Base-by-base conservation (phyloP, 352 stramenopile genomes). In the Salisapilia sapeloensis region DNA sequence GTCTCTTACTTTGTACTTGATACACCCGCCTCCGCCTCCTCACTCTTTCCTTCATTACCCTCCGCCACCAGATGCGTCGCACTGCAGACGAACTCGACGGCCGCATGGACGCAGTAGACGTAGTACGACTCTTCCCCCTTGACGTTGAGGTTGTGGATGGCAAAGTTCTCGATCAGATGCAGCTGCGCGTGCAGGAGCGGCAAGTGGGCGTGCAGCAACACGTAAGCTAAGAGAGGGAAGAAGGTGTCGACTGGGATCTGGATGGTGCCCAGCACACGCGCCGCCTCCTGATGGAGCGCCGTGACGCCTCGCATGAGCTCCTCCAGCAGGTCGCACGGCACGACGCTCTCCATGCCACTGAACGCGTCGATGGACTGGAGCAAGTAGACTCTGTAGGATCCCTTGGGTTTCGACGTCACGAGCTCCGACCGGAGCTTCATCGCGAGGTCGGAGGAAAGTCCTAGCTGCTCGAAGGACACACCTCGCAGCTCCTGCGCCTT, bases 81-180 rank as follows among this genome's bases (percentile, higher is more conserved):
- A 40, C 83, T 90, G 52, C 74, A 90, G 10, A 90, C 54, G 44
- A 78, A 83, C 49, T 90, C 74, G 13, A 90, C 64, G 2, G 74
- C 74, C 0, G 67, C 70, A 24, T 90, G 74, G 11, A 90, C 70
- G 40, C 74, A 90, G 33, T 90, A 90, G 11, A 90, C 74, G 40
- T 90, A 90, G 41, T 90, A 90, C n/a, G 74, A 83, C 35, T 86
- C 74, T 42, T 90, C 74, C 6, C 74, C 74, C 19, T 86, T 90
- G 17, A 58, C 61, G 29, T 85, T 90, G 12, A 65, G 50, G 22
- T 50, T 56, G 18, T 57, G 80, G 48, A 90, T 83, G n/a, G 74
- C 74, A 13, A 62, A 90, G 29, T 80, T 78, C 44, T 90, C 74
- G 17, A 90, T 47, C 38, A 86, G 35, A 53, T 90, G 67, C 29